phyloP scores from a whole-genome alignment of 2,329 filamentous ascomycete species.

The Xylaria sp. region DNA sequence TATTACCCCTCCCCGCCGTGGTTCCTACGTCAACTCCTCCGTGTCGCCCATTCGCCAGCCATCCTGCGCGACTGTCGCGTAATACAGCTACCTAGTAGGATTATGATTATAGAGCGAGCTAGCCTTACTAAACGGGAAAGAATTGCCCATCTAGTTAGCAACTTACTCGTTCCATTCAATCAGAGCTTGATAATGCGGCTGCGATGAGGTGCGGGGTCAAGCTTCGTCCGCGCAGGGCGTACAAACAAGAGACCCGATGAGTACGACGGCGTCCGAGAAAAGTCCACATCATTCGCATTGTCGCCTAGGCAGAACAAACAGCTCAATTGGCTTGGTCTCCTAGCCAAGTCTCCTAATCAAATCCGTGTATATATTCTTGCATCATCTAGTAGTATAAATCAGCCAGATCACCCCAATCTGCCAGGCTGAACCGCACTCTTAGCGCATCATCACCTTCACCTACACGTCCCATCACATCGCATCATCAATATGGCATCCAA shows the following conservation, averaged over 20 bases:
- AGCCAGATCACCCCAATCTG: background rate
- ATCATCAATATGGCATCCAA: constrained; percentile 62
- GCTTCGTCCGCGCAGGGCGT: background rate
- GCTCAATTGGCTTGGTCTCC: background rate
- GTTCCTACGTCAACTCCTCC: background rate
- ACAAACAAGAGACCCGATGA: background rate
- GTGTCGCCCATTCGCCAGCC: too few species aligned
- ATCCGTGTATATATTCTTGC: background rate
- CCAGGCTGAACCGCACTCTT: background rate
- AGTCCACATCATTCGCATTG: background rate
- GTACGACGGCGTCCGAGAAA: background rate
- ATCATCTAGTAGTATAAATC: constrained; percentile 17
- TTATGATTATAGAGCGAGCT: background rate
- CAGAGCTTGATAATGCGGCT: constrained; percentile 1
- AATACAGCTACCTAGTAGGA: too few species aligned
- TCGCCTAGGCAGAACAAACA: background rate
- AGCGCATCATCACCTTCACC: background rate
- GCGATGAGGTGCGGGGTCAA: constrained; percentile 14
- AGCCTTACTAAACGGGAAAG: background rate
- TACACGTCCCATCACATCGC: background rate
- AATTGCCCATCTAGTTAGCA: constrained; percentile 7
- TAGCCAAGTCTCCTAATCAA: background rate
- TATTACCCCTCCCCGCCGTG: background rate
- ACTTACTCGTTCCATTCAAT: constrained; percentile 4
- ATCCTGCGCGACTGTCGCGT: too few species aligned